Evolutionary conservation across 441 rosid genomes (phyloP), one percentile per base, ranked within the genome.

Genomic region (Pelargonium fulgidum): DNA sequence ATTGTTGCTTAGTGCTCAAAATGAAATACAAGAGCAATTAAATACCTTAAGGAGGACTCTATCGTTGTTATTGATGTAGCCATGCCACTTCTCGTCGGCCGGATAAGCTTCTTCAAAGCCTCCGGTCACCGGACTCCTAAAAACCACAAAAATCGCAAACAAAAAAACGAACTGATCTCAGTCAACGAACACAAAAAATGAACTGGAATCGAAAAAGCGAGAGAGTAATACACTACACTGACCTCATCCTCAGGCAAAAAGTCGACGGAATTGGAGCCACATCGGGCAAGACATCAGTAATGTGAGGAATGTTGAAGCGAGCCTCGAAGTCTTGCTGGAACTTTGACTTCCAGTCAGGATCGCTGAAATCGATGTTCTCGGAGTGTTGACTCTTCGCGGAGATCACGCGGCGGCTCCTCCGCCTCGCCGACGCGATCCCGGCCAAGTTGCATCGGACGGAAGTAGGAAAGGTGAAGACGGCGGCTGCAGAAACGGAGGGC

Each of bases 41-140:
- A 6, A 16, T 45, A 92, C 97, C 99, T 94, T 94, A 47, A 94
- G 95, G 72, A 94, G 99, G 14, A 94, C 97, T 65, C 99, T 80
- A 52, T 93, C 99, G 41, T 76, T 85, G 73, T 90, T 91, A 64
- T 93, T 91, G 61, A 93, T 91, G 77, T 91, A 91, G 42, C 99
- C 99, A 64, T 89, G 95, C 99, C 99, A 93, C 70, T 88, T 87
- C 75, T 91, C 99, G 74, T 94, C 97, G 17, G 99, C 89, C 0
- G 99, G 96, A 68, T 90, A 93, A 22, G 92, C 93, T 45, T 82
- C 91, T 0, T 80, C 85, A 72, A 89, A 89, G 6, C 85, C 87
- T 69, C 76, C 99, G 16, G 77, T 80, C 3, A 85, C 75, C 2
- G 97, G 99, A 72, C 92, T 83, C 85, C 98, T 93, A 73, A 41